Evolutionary conservation across 345 rosid species (phyloP), one percentile per base, ranked within the genome.

Genomic region (Eucalyptus regnans): DNA sequence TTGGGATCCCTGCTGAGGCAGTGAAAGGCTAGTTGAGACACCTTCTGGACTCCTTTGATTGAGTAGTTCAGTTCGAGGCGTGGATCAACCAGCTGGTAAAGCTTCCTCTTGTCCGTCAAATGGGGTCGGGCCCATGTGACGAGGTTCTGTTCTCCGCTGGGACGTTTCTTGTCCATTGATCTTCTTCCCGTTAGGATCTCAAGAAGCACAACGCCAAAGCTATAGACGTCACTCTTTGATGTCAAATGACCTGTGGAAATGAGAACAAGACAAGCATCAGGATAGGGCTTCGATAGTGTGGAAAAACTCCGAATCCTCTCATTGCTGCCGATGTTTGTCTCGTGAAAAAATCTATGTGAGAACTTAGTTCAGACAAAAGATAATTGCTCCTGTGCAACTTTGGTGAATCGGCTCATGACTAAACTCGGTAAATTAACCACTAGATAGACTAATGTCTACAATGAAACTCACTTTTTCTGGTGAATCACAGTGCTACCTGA

Each of bases 111-210:
- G 93, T 98, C 98, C 29, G 95, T 92, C 64, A 98, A 92, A 92
- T 96, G 94, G 16, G 98, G 97, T 68, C 96, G 94, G 37, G 99
- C 99, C 99, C 99, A 96, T 48, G 95, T 90, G 80, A 97, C 99
- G 8, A 97, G 97, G 91, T 96, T 97, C 84, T 96, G 94, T 89
- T 96, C 99, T 76, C 97, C 98, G 2, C 94, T 95, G 6, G 99
- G 99, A 8, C 98, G 96, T 87, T 95, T 97, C 93, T 96, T 97
- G 92, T 96, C 99, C 96, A 97, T 94, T n/a, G 99, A 96, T 94
- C 99, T 95, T 91, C 99, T 92, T 88, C 99, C 99, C 50, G 97
- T 96, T 89, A 97, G 89, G 91, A 97, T 94, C 96, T 97, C 99
- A 8, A 97, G 96, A 85, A 97, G 94, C 44, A 97, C 99, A 81